Base-by-base conservation (phyloP, 192 early-diverging fungal genomes). In the Backusella mclennaniae region DNA sequence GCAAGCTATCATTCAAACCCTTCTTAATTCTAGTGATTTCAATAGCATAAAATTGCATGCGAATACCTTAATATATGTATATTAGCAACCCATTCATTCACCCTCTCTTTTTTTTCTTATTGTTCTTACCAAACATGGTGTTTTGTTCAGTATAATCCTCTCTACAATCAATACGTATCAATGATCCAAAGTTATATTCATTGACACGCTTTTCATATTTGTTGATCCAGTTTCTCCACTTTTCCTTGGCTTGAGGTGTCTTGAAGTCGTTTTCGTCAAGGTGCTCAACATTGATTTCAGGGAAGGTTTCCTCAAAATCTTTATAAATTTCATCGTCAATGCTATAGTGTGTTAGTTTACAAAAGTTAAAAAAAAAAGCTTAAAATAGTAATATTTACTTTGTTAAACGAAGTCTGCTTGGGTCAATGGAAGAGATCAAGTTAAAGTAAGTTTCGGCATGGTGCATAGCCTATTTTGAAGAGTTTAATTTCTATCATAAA, bases 381-480 rank as follows among this genome's bases (percentile, higher is more conserved):
- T 33, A 7, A 21, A 4, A 15, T 26, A 14, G 0, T 35, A 35
- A 23, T 68, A 36, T n/a, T 66, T 88, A 92, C 91, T 85, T 87
- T 67, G 95, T 97, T 39, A 98, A 87, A 76, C 89, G 90, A 77
- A 98, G 85, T 75, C 92, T 94, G 46, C 83, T 87, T 56, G 89
- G 88, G 35, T 93, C 94, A 52, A 95, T 83, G 12, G 85, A 66
- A 35, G 86, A 81, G 42, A 98, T 84, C 67, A 98, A 85, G 63
- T 92, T 93, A 85, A 95, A 95, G 83, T 95, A 97, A 19, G 94
- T 97, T 78, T 98, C 97, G 35, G 97, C 95, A 77, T 98, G 95
- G 73, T 96, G 94, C 86, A 95, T 91, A 63, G 96, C 95, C 82
- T 83, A 70, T 44, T 44, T 44, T 5, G 14, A 15, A 44, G 33